phyloP scores from a whole-genome alignment of 257 asterid species.

The Linderniella brevidens region DNA sequence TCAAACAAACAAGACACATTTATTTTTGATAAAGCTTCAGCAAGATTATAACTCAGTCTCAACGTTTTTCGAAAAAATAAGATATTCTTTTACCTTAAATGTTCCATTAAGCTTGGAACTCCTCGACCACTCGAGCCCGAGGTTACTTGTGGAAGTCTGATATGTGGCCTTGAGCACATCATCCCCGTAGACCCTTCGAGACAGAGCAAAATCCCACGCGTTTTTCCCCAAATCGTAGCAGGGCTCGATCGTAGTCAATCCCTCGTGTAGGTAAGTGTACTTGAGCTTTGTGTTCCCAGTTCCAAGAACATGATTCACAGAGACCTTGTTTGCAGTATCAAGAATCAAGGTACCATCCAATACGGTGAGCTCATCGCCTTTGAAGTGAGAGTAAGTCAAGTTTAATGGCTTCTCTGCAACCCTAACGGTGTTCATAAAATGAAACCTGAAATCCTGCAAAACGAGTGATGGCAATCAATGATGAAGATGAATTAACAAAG shows the following conservation, averaged over 20 bases:
- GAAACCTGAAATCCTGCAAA: slow-evolving; percentile 78
- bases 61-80: too few species aligned
- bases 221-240: slow-evolving; percentile 62
- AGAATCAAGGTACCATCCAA: slow-evolving; percentile 63
- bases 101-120: slow-evolving; percentile 56
- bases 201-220: slow-evolving; percentile 70
- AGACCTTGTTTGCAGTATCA: slow-evolving; percentile 77
- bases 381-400: slow-evolving; percentile 59
- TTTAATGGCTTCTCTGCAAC: slow-evolving; percentile 69
- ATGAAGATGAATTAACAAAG: background rate
- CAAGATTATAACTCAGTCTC: slow-evolving; percentile 3
- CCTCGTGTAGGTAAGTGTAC: slow-evolving; percentile 66
- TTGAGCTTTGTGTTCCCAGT: slow-evolving; percentile 53
- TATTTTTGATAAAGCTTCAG: slow-evolving; percentile 2
- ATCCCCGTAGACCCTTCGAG: slow-evolving; percentile 49
- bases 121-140: slow-evolving; percentile 86
- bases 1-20: too few species aligned
- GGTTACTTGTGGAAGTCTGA: slow-evolving; percentile 57
- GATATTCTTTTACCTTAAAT: slow-evolving; percentile 44
- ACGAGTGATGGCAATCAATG: background rate
- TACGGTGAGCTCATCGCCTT: slow-evolving; percentile 46
- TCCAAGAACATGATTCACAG: slow-evolving; percentile 71
- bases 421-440: slow-evolving; percentile 58
- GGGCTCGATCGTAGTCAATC: slow-evolving; percentile 67
- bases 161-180: slow-evolving; percentile 68